Conservation (phyloP, 352 stramenopile species). For the Globisporangium solare region DNA sequence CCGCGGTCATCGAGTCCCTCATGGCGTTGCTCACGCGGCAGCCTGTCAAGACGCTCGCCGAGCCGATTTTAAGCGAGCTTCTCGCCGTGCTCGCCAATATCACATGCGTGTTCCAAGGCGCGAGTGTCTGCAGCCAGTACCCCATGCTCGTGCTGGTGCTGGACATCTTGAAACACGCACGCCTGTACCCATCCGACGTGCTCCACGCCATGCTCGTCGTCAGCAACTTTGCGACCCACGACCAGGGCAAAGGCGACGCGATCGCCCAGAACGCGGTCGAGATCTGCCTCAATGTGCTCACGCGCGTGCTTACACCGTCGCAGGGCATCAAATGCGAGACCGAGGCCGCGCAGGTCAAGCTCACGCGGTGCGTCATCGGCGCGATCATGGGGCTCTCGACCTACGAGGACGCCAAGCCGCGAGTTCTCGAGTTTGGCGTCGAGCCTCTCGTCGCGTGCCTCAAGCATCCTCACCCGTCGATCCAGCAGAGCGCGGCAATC, state of each 20-base stretch:
- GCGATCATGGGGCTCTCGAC: conserved; percentile 71
- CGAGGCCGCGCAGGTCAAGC: conserved; percentile 37
- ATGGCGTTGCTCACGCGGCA: conserved; percentile 38
- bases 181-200: conserved; percentile 37
- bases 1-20: conserved; percentile 35
- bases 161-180: conserved; percentile 48
- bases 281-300: conserved; percentile 42
- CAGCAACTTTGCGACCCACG: conserved; percentile 44
- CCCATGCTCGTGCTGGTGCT: conserved; percentile 42
- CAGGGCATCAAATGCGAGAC: conserved; percentile 24
- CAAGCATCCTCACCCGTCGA: conserved; percentile 26
- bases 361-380: conserved; percentile 45
- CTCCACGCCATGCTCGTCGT: conserved; percentile 38
- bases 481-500: conserved; percentile 51
- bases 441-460: conserved; percentile 58
- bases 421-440: conserved; percentile 66
- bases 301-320: conserved; percentile 41
- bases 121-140: conserved; percentile 32
- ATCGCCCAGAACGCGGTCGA: conserved; percentile 51
- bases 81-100: conserved; percentile 47
- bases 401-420: conserved; percentile 58
- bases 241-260: conserved; percentile 47
- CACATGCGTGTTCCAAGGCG: conserved; percentile 55
- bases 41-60: conserved; percentile 36
- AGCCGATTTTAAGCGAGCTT: conserved; percentile 27